Base-by-base conservation (phyloP, 1,139 yeast genomes). In the Lodderomyces metapsilosis region DNA sequence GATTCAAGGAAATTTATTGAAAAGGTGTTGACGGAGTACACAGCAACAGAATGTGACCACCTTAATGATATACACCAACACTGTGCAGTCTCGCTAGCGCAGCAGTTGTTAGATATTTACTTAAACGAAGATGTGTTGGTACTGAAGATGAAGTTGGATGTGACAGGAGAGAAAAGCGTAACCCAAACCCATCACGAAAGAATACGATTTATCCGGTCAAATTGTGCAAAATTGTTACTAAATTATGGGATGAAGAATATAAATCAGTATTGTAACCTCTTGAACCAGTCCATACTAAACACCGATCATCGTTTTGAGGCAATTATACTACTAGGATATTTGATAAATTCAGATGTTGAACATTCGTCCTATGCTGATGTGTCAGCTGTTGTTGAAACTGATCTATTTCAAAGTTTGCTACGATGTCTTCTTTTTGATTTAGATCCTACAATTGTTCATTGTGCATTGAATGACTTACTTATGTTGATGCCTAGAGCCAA, bases 401-500 rank as follows among this genome's bases (percentile, higher is more conserved):
- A 64, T 1, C 51, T 81, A 20, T 67, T 76, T 43, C 55, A 55
- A n/a, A 70, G 61, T 34, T 46, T 82, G 5, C 53, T 76, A 37
- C 58, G 62, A 34, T 66, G 76, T 40, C 54, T 78, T 22, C 56
- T 71, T 44, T 61, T 61, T 34, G 88, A 82, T 51, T 57, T 62
- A 13, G 66, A 76, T 33, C 66, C 71, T 7, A 60, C 69, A 2
- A 58, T 69, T 1, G 58, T 82, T 13, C 62, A 68, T 23, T 59
- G 74, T 6, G 67, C 76, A 2, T 52, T 76, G 12, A 68, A 75
- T 1, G 57, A 71, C 0, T 48, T 81, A 38, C 68, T 75, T 5
- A 79, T 82, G 83, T 44, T 76, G 8, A 53, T 81, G 6, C 88
- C 88, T 0, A 78, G 77, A 47, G 56, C 78, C 1, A 66, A 75